Evolutionary conservation across 2,329 filamentous ascomycete genomes (phyloP).

Genomic region (Colletotrichum euphorbiae): DNA sequence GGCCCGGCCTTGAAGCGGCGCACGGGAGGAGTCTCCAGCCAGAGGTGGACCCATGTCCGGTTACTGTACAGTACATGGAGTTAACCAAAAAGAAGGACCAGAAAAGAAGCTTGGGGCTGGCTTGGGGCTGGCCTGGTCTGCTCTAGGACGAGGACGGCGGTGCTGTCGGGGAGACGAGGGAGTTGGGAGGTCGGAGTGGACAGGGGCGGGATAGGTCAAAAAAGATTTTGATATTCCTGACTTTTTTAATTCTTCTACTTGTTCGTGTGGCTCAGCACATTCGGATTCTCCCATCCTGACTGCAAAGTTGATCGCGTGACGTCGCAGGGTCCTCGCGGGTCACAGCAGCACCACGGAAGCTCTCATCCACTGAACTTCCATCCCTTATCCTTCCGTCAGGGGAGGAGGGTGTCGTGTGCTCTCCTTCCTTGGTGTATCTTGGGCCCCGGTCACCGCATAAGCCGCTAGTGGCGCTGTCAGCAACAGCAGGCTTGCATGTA

Average conservation of each 20-base stretch:
- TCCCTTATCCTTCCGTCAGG: not conserved
- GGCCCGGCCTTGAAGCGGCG: constrained; percentile 13
- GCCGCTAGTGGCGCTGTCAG: constrained; percentile 31
- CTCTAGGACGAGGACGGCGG: not conserved
- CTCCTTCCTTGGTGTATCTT: constrained; percentile 33
- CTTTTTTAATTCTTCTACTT: too few species aligned
- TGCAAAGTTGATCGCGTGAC: constrained; percentile 14
- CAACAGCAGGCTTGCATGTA: not conserved
- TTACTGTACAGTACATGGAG: constrained; percentile 1
- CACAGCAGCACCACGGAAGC: not conserved
- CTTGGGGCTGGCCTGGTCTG: not conserved
- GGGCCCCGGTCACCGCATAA: constrained; percentile 26
- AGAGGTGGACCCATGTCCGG: not conserved
- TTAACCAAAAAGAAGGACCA: constrained; percentile 17
- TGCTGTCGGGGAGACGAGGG: not conserved
- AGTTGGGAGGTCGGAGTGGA: not conserved
- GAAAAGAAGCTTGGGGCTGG: constrained; percentile 18
- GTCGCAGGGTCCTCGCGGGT: constrained; percentile 1
- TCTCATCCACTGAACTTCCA: constrained; percentile 6
- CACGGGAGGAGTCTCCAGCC: constrained; percentile 13
- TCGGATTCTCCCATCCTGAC: not conserved
- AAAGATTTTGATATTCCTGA: constrained; percentile 24
- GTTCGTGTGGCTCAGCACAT: not conserved
- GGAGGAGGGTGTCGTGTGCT: constrained; percentile 31
- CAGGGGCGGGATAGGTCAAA: constrained; percentile 5